Evolutionary conservation across 2,329 filamentous ascomycete species (phyloP), one percentile per base, ranked within the genome.

Genomic region (Fusarium sp.): DNA sequence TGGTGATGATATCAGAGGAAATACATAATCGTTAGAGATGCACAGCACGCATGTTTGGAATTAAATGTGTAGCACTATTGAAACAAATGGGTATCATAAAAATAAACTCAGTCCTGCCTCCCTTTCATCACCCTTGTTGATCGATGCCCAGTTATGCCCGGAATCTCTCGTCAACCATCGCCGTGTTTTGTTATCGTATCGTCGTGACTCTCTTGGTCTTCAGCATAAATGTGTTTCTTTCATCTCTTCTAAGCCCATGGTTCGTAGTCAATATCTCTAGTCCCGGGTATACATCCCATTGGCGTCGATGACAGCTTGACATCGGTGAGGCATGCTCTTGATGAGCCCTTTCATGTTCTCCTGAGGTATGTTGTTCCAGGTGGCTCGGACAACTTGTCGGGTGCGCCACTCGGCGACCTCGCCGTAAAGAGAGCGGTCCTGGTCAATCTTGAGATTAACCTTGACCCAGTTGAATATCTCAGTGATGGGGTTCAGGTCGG

Each of bases 221-320:
- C 26, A 54, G 38, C 30, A 3, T 45, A 18, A 41, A 30, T 45
- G 10, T 15, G 18, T 42, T 62, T 48, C 5, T 8, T 45, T 57
- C 32, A 30, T 64, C 28, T 26, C 22, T 34, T 47, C 45, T 58
- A 8, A 15, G 14, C 34, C 41, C 28, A 6, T 54, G 24, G 22
- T 12, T 26, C 18, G 10, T 50, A 5, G 18, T 20, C 7, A 18
- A 20, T 26, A 47, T 41, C 6, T 32, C 59, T 26, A 72, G 38
- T 61, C 58, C 14, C 42, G 54, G 14, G 68, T 74, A 42, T 74
- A 45, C 60, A 60, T 44, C 13, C 72, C 72, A 30, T 73, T 22
- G n/a, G 68, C 72, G 32, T 69, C 59, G 22, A 74, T 70, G 18
- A 74, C 44, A 18, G 72, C 72, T 50, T 75, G 63, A 50, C 72